These are phyloP conservation scores for Trametes cinnabarina DNA, from an alignment of 768 basidiomycete species.

Conservation along the genomic window DNA sequence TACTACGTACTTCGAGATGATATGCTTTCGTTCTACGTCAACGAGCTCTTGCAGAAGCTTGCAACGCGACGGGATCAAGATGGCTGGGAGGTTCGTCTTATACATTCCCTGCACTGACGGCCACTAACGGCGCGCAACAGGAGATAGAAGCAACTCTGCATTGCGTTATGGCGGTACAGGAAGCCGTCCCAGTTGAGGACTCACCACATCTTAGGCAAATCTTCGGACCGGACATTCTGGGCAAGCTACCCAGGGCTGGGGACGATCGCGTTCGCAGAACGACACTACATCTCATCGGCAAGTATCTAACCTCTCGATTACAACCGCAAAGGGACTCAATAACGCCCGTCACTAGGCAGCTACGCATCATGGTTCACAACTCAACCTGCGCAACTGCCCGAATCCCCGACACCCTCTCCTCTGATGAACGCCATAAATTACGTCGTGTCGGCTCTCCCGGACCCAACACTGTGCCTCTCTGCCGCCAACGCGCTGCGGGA, in stretches of 20 bases:
- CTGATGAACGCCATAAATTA: constrained; percentile 67
- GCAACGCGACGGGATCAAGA: constrained; percentile 39
- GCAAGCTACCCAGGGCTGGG: constrained; percentile 62
- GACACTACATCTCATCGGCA: constrained; percentile 72
- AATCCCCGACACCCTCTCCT: constrained; percentile 36
- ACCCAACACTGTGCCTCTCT: constrained; percentile 58
- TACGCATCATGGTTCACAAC: constrained; percentile 82
- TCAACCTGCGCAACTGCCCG: constrained; percentile 34
- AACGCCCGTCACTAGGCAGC: constrained; percentile 44
- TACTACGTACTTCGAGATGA: constrained; percentile 86
- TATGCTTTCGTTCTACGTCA: constrained; percentile 71
- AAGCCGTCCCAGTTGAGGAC: constrained; percentile 69
- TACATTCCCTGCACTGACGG: constrained; percentile 1
- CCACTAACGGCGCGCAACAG: constrained; percentile 36
- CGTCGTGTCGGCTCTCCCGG: constrained; percentile 68
- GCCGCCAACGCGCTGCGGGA: constrained; percentile 84
- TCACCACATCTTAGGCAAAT: constrained; percentile 56
- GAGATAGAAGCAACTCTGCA: constrained; percentile 85
- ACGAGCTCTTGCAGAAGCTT: constrained; percentile 58
- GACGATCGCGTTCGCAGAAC: constrained; percentile 70
- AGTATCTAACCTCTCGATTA: constrained; percentile 21
- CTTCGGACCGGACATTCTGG: constrained; percentile 72
- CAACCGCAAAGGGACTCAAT: too few species aligned
- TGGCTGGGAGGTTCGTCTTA: constrained; percentile 72
- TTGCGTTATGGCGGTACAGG: constrained; percentile 83